Percentiles rank a stretch among this genome's conserved stretches.
Conservation (phyloP, 2,329 filamentous ascomycete species). For the Onygenales sp. region DNA sequence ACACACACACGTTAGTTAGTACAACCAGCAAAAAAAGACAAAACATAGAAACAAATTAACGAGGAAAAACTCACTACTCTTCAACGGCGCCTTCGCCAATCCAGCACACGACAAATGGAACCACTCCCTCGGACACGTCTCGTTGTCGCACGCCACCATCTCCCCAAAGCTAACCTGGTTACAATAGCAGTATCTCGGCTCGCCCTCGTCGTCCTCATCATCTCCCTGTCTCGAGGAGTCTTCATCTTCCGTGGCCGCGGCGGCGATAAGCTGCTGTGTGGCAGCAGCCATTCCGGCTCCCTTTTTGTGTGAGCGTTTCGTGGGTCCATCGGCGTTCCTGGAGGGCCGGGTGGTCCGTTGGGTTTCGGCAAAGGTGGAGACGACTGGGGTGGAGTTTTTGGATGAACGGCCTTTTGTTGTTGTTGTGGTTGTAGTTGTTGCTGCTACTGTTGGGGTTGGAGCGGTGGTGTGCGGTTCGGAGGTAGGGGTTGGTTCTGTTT, state of each 20-base stretch:
- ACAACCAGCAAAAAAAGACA: not conserved
- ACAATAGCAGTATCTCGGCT: conserved; percentile 71
- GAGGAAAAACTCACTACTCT: conserved; percentile 52
- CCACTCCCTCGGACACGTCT: conserved; percentile 67
- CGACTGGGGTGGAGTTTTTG: conserved; percentile 21
- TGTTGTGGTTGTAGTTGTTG: not conserved
- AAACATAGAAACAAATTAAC: conserved; percentile 4
- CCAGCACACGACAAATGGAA: conserved; percentile 78
- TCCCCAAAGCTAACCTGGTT: conserved; percentile 72
- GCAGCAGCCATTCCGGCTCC: conserved; percentile 13
- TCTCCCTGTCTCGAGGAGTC: conserved; percentile 29
- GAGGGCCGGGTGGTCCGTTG: conserved; percentile 15
- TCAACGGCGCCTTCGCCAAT: conserved; percentile 65
- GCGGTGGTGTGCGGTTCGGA: not conserved
- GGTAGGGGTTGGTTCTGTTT: not conserved
- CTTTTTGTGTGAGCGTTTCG: conserved; percentile 29
- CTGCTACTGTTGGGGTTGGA: conserved; percentile 17
- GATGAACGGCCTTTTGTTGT: conserved; percentile 14
- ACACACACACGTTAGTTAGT: conserved; percentile 1
- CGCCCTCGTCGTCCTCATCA: conserved; percentile 56
- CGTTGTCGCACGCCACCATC: conserved; percentile 73
- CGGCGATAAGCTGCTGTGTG: conserved; percentile 10
- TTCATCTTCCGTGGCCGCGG: conserved; percentile 31
- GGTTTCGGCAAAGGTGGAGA: conserved; percentile 18
- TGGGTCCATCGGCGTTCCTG: conserved; percentile 5